These are phyloP conservation scores for Paramecium primaurelia DNA, from an alignment of 73 alveolate species.

Conservation along the genomic window DNA sequence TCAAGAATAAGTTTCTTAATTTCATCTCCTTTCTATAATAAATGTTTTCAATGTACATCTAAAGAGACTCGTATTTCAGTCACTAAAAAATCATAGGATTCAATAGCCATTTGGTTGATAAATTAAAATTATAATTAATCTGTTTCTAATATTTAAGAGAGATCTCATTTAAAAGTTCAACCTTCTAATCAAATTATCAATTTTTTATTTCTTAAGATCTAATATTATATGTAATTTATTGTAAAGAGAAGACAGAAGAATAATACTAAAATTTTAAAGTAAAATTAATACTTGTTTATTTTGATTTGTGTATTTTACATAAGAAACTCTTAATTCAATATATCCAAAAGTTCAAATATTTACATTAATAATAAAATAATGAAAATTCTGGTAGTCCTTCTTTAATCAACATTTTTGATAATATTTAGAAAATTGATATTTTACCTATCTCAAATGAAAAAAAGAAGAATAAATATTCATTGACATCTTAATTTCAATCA, in stretches of 20 bases:
- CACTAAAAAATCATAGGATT: background rate
- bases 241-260: background rate
- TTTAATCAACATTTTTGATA: background rate
- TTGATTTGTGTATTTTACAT: background rate
- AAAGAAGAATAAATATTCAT: background rate
- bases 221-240: background rate
- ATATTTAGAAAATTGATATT: background rate
- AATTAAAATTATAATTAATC: background rate
- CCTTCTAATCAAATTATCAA: background rate
- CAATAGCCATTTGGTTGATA: background rate
- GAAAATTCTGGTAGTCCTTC: background rate
- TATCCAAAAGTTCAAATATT: background rate
- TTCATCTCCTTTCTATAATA: slow-evolving; percentile 17
- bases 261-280: too few species aligned
- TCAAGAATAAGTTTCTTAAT: slow-evolving; percentile 14
- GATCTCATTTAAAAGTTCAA: background rate
- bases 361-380: background rate
- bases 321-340: background rate
- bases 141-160: background rate
- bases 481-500: background rate
- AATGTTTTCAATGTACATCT: background rate
- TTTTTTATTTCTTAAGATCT: background rate
- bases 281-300: background rate
- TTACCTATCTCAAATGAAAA: background rate
- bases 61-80: background rate